These are phyloP conservation scores for Perkinsus olseni DNA, from an alignment of 169 alveolate species.

Conservation along the genomic window DNA sequence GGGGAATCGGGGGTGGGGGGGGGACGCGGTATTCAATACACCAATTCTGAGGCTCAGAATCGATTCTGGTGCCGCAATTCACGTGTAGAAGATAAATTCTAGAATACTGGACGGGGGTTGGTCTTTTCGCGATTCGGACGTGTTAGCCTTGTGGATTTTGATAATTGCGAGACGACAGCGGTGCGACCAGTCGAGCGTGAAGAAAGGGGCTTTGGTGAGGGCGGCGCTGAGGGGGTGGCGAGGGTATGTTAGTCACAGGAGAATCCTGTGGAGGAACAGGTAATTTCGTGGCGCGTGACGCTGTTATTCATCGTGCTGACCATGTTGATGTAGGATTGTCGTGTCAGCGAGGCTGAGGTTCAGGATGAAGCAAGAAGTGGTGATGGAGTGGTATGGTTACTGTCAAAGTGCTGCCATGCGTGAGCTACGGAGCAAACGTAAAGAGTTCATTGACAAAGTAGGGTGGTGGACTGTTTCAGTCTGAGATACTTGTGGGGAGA, in stretches of 20 bases:
- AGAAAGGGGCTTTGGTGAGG: neutral
- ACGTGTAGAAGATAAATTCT: too few species aligned
- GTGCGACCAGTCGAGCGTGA: neutral
- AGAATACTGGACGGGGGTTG: too few species aligned
- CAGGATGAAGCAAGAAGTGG: neutral
- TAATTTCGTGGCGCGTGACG: neutral
- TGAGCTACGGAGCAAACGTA: neutral
- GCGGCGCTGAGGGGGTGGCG: neutral
- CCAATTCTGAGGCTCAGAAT: too few species aligned
- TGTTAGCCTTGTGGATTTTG: too few species aligned
- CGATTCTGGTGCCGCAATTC: too few species aligned
- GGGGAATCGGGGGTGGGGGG: too few species aligned
- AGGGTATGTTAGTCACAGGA: neutral
- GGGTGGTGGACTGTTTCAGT: neutral
- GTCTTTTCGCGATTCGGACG: too few species aligned
- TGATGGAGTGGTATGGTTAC: neutral
- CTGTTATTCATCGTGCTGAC: neutral
- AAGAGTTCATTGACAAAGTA: neutral
- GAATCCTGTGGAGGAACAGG: neutral
- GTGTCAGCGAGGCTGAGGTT: neutral
- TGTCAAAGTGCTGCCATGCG: neutral
- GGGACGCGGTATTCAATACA: too few species aligned
- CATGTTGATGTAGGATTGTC: neutral
- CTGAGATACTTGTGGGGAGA: too few species aligned
- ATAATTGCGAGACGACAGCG: too few species aligned